phyloP scores from a whole-genome alignment of 768 basidiomycete genomes.

The Trametes coccinea region DNA sequence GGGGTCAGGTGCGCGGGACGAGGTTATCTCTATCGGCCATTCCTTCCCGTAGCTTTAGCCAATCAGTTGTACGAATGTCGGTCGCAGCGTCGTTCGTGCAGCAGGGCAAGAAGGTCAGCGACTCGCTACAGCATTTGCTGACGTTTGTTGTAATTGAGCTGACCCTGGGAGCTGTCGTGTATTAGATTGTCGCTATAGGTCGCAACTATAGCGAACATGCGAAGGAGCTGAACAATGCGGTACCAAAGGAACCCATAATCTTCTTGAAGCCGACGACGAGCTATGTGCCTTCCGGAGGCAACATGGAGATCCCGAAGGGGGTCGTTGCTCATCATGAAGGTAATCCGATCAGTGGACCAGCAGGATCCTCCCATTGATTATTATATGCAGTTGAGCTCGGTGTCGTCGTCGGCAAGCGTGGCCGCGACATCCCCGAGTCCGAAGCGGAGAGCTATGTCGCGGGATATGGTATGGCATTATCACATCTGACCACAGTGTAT shows the following conservation, averaged over 20 bases:
- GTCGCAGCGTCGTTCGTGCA: constrained; percentile 45
- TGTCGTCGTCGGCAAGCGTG: constrained; percentile 88
- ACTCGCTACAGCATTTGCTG: neutral
- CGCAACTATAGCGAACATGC: constrained; percentile 91
- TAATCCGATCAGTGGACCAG: constrained; percentile 28
- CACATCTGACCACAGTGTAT: neutral
- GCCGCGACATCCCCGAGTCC: constrained; percentile 75
- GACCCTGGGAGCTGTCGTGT: too few species aligned
- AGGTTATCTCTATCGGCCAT: neutral
- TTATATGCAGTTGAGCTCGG: constrained; percentile 81
- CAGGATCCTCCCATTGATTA: neutral
- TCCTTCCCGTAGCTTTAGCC: constrained; percentile 11
- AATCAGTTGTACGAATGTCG: constrained; percentile 30
- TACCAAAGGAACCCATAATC: constrained; percentile 96
- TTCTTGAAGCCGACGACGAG: constrained; percentile 96
- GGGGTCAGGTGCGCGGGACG: neutral
- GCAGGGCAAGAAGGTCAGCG: constrained; percentile 47
- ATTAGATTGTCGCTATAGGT: constrained; percentile 91
- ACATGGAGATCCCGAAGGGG: constrained; percentile 84
- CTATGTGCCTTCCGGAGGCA: constrained; percentile 75
- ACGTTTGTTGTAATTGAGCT: too few species aligned
- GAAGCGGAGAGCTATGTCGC: constrained; percentile 80
- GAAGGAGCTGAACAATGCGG: constrained; percentile 86
- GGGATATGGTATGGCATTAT: constrained; percentile 72
- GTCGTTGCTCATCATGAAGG: constrained; percentile 91